These are phyloP conservation scores for Limnomonas spitsbergensis DNA, from an alignment of 139 green algal genomes.

Conservation along the genomic window DNA sequence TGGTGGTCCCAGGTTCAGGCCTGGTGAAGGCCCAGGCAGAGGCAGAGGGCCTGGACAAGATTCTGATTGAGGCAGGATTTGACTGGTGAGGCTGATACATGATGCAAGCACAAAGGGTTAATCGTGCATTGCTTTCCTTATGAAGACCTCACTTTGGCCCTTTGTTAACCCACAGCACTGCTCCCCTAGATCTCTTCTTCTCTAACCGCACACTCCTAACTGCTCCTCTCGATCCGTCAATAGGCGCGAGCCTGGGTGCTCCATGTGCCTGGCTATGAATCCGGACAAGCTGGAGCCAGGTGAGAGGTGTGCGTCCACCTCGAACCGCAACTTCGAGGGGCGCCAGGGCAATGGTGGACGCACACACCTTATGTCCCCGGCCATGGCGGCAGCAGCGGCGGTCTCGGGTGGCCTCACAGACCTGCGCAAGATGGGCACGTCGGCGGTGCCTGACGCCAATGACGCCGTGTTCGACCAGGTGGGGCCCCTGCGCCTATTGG, in stretches of 20 bases:
- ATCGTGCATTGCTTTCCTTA: no score
- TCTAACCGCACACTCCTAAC: no score
- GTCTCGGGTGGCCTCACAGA: conserved; percentile 38
- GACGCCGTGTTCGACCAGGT: conserved; percentile 1
- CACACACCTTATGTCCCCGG: conserved; percentile 42
- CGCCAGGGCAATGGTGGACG: conserved; percentile 42
- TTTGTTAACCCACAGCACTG: no score
- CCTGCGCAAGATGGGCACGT: conserved; percentile 22
- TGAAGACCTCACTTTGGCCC: no score
- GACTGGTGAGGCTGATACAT: conserved; percentile 45
- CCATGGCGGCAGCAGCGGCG: conserved; percentile 46
- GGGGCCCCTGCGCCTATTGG: no score
- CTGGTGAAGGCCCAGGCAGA: conserved; percentile 48
- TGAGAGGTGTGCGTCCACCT: conserved; percentile 46
- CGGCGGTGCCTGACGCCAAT: not conserved
- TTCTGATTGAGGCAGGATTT: conserved; percentile 49
- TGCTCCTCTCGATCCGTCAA: no score
- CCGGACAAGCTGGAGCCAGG: conserved; percentile 39
- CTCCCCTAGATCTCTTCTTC: no score
- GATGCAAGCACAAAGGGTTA: no score
- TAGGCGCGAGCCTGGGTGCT: conserved; percentile 23
- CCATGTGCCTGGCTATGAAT: conserved; percentile 54
- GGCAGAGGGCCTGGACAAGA: conserved; percentile 41
- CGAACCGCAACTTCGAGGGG: conserved; percentile 52
- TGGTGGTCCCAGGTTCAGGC: conserved; percentile 46